phyloP scores from a whole-genome alignment of 73 alveolate genomes.

The Symbiodinium pilosum region DNA sequence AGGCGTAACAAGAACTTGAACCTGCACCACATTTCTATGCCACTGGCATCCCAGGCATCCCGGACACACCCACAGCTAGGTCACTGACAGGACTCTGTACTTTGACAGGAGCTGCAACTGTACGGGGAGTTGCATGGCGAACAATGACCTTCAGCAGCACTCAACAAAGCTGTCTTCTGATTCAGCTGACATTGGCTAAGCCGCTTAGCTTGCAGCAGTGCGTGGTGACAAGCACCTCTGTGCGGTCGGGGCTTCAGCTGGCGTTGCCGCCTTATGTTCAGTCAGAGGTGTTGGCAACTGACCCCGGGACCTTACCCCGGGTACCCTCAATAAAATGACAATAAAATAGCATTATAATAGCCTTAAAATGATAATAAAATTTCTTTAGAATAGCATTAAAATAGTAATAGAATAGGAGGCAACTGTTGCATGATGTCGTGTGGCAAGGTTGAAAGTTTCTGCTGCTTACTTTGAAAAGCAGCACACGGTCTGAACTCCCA shows the following conservation, averaged over 20 bases:
- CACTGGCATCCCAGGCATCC: too few relatives aligned
- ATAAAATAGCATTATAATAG: too few relatives aligned
- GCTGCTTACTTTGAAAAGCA: too few relatives aligned
- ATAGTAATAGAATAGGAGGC: too few relatives aligned
- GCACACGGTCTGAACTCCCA: too few relatives aligned
- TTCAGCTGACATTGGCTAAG: neutral
- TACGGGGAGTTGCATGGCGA: conserved; percentile 7
- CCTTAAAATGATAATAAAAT: too few relatives aligned
- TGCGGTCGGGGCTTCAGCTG: neutral
- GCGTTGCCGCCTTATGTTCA: neutral
- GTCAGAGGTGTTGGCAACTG: too few relatives aligned
- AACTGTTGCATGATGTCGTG: too few relatives aligned
- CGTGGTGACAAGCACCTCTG: neutral
- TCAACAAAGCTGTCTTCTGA: neutral
- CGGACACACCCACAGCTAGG: neutral
- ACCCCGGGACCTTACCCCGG: too few relatives aligned
- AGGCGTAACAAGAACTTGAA: neutral
- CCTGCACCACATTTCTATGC: neutral
- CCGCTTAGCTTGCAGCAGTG: neutral
- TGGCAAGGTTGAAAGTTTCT: too few relatives aligned
- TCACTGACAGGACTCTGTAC: neutral
- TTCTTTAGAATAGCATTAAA: too few relatives aligned
- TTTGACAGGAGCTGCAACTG: neutral
- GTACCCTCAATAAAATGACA: too few relatives aligned
- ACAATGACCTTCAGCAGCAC: neutral